Conservation (phyloP, 2,329 filamentous ascomycete species). For the Botryotinia convoluta region DNA sequence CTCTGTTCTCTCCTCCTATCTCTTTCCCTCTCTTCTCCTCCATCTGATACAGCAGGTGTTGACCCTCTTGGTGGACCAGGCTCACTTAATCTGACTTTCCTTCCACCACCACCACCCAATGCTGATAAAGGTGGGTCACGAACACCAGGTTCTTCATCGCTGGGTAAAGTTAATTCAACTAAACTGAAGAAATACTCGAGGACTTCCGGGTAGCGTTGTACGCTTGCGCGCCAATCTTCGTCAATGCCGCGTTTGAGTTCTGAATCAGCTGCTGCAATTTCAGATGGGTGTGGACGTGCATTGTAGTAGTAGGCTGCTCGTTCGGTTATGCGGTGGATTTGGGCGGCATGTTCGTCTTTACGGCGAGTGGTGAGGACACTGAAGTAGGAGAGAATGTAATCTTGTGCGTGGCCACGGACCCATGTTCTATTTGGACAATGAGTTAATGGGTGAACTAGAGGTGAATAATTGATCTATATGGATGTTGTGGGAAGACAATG, state of each 20-base stretch:
- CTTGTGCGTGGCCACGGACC: slow-evolving; percentile 64
- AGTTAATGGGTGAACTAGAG: neutral
- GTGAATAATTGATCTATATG: neutral
- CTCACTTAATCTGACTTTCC: slow-evolving; percentile 34
- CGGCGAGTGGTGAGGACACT: slow-evolving; percentile 58
- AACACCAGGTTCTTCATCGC: slow-evolving; percentile 58
- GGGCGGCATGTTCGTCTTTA: slow-evolving; percentile 54
- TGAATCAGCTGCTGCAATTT: slow-evolving; percentile 63
- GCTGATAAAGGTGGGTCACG: slow-evolving; percentile 58
- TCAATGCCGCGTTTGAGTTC: slow-evolving; percentile 72
- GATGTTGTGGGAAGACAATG: neutral
- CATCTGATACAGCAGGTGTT: slow-evolving; percentile 23
- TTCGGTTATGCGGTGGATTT: slow-evolving; percentile 55
- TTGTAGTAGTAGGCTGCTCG: slow-evolving; percentile 58
- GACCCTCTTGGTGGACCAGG: slow-evolving; percentile 26
- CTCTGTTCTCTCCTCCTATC: slow-evolving; percentile 22
- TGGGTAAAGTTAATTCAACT: slow-evolving; percentile 63
- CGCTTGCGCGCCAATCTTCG: slow-evolving; percentile 73
- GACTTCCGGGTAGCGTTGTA: slow-evolving; percentile 77
- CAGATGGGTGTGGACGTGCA: slow-evolving; percentile 55
- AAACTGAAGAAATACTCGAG: slow-evolving; percentile 76
- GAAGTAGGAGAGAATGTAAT: slow-evolving; percentile 67
- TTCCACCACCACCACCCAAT: slow-evolving; percentile 32
- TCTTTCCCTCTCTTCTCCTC: slow-evolving; percentile 21
- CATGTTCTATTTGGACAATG: slow-evolving; percentile 49